Conservation (phyloP, 164 flowering plant genomes). For the Liquidambar formosana region DNA sequence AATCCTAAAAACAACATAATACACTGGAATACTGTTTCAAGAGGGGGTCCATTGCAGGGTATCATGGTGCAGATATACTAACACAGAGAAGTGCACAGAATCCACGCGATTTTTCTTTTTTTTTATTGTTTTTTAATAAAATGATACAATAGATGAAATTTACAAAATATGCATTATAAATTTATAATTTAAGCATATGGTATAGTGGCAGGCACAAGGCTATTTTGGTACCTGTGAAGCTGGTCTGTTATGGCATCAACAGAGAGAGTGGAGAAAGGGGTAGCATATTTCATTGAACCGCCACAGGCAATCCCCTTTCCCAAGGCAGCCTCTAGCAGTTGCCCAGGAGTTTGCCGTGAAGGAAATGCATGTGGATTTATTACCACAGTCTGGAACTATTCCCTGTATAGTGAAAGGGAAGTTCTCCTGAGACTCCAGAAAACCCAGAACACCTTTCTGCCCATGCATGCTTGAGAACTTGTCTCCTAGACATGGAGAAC, state of each 20-base stretch:
- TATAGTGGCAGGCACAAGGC: background rate
- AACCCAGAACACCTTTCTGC: constrained; percentile 91
- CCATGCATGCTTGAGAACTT: constrained; percentile 99
- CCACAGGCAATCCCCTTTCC: constrained; percentile 92
- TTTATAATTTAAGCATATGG: background rate
- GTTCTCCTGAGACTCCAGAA: constrained; percentile 84
- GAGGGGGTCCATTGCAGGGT: too few species aligned
- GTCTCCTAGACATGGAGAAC: constrained; percentile 90
- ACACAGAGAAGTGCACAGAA: too few species aligned
- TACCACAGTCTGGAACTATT: constrained; percentile 92
- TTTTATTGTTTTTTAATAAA: too few species aligned
- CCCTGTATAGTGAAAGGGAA: constrained; percentile 91
- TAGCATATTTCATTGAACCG: constrained; percentile 63
- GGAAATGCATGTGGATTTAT: constrained; percentile 99
- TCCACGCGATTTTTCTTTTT: too few species aligned
- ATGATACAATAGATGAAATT: background rate
- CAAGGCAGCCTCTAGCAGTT: constrained; percentile 86
- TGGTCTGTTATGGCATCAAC: constrained; percentile 79
- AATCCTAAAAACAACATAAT: too few species aligned
- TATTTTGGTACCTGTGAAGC: constrained; percentile 69
- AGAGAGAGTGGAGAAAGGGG: constrained; percentile 83
- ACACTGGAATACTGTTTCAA: too few species aligned
- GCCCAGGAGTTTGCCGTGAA: constrained; percentile 94
- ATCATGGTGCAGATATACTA: too few species aligned
- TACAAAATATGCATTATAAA: background rate